These are phyloP conservation scores for Aspergillus udagawae DNA, from an alignment of 2,329 filamentous ascomycete genomes.

Conservation along the genomic window DNA sequence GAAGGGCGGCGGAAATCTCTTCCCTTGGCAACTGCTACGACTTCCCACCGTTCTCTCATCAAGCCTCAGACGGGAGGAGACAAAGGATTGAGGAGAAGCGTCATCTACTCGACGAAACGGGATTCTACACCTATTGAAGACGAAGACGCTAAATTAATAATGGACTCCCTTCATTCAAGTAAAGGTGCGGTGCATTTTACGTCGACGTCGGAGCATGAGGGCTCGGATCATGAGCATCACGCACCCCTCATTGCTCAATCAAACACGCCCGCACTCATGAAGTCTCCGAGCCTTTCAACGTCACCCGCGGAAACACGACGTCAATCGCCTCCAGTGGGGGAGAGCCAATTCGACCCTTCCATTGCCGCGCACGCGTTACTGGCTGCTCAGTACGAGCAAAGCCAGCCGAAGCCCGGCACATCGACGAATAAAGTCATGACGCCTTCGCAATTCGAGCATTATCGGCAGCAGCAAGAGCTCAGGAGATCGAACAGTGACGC, in stretches of 20 bases:
- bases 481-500: conserved; percentile 54
- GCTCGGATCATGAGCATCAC: conserved; percentile 21
- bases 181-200: conserved; percentile 21
- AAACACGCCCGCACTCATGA: conserved; percentile 3
- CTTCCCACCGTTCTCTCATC: conserved; percentile 30
- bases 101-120: conserved; percentile 23
- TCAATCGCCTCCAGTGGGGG: neutral
- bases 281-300: conserved; percentile 7
- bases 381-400: conserved; percentile 44
- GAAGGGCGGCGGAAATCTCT: conserved; percentile 17
- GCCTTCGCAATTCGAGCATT: conserved; percentile 78
- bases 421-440: conserved; percentile 78
- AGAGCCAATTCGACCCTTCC: conserved; percentile 21
- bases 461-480: conserved; percentile 65
- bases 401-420: conserved; percentile 30
- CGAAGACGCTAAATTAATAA: conserved; percentile 38
- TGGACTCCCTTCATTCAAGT: conserved; percentile 28
- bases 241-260: conserved; percentile 25
- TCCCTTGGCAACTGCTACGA: conserved; percentile 23
- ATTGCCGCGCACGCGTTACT: conserved; percentile 43
- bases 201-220: conserved; percentile 16
- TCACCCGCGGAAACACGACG: conserved; percentile 10
- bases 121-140: conserved; percentile 31
- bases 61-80: conserved; percentile 20
- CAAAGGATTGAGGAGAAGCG: conserved; percentile 29